A percentile compares a stretch with the other conserved stretches of the same genome.
These are phyloP conservation scores for Torrubiellomyces zombiae DNA, from an alignment of 2,329 filamentous ascomycete genomes.

Conservation along the genomic window DNA sequence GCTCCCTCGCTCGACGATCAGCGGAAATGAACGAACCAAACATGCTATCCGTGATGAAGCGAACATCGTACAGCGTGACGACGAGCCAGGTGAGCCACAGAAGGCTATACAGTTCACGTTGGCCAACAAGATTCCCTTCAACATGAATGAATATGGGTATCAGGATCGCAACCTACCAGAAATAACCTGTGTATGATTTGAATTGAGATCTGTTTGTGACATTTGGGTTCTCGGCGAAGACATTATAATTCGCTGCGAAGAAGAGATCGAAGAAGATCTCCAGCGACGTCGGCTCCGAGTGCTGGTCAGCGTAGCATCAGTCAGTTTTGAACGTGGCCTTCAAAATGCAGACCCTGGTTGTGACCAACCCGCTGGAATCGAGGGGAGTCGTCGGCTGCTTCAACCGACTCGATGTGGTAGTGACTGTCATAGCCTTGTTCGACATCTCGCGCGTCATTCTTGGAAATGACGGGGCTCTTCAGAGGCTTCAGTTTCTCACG, in stretches of 20 bases:
- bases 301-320: conserved; percentile 6
- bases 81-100: conserved; percentile 56
- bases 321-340: not conserved
- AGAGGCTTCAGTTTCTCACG: conserved; percentile 14
- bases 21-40: conserved; percentile 22
- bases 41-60: conserved; percentile 46
- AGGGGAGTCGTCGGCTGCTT: conserved; percentile 6
- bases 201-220: conserved; percentile 16
- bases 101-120: conserved; percentile 21
- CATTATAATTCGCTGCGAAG: conserved; percentile 43
- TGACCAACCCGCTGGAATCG: conserved; percentile 11
- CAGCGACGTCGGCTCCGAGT: conserved; percentile 18
- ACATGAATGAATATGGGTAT: not conserved
- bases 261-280: conserved; percentile 23
- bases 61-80: conserved; percentile 46
- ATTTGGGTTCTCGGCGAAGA: conserved; percentile 26
- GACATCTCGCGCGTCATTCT: not conserved
- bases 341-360: too few relatives aligned
- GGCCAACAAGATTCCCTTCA: not conserved
- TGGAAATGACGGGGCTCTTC: conserved; percentile 13
- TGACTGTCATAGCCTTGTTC: too few relatives aligned
- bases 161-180: conserved; percentile 11
- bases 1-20: not conserved
- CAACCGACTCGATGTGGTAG: not conserved
- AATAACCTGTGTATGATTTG: conserved; percentile 19